Percentiles rank a stretch among this genome's conserved stretches.
These are phyloP conservation scores for Coemansia sp. DNA, from an alignment of 192 early-diverging fungal species.

Conservation along the genomic window DNA sequence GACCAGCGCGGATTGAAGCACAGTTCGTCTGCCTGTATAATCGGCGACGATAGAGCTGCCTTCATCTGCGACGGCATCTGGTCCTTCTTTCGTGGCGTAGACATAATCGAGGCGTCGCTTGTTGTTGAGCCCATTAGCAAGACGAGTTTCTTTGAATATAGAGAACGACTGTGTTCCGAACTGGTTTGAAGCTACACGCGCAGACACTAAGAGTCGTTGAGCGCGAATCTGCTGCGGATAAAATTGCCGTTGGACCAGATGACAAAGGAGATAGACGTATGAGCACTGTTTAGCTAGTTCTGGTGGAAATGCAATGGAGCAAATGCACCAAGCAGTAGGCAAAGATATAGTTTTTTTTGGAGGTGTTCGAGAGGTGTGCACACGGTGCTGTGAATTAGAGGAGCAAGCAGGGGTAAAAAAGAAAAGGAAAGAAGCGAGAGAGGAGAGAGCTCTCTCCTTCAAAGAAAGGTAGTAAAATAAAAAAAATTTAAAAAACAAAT, in stretches of 20 bases:
- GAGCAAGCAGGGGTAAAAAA: neutral
- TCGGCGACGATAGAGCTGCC: constrained; percentile 33
- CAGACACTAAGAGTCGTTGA: neutral
- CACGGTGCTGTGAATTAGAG: neutral
- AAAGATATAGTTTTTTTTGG: neutral
- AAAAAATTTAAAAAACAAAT: neutral
- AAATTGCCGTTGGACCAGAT: neutral
- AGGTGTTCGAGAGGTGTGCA: neutral
- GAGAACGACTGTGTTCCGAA: neutral
- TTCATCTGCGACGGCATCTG: neutral
- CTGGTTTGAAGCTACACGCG: neutral
- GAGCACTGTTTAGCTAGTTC: neutral
- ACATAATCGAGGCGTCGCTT: constrained; percentile 21
- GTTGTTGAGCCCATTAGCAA: constrained; percentile 33
- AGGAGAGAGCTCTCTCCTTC: neutral
- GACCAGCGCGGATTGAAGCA: constrained; percentile 59
- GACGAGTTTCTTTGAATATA: neutral
- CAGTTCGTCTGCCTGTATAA: constrained; percentile 56
- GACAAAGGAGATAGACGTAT: neutral
- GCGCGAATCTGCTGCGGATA: constrained; percentile 4
- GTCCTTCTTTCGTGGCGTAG: constrained; percentile 45
- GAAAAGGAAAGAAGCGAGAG: neutral
- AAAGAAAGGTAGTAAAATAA: neutral
- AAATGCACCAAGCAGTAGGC: constrained; percentile 6
- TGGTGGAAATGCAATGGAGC: neutral